phyloP scores from a whole-genome alignment of 306 rosid genomes.

The Mimosa pudica region DNA sequence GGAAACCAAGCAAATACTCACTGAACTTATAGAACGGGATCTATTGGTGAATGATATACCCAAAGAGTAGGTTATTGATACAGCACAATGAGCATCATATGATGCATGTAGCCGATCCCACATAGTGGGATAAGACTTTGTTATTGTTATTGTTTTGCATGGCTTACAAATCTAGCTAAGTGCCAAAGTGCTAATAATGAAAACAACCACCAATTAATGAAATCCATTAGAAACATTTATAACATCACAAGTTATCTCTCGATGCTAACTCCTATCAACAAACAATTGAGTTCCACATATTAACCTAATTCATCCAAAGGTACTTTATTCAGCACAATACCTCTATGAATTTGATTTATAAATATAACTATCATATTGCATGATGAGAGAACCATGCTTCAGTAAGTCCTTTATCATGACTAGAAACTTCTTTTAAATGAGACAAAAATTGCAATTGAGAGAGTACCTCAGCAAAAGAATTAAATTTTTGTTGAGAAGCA shows the following conservation, averaged over 20 bases:
- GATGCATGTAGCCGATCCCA: too few relatives aligned
- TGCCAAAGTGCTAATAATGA: background rate
- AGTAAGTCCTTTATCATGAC: conserved; percentile 19
- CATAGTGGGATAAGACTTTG: too few relatives aligned
- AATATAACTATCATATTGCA: conserved; percentile 28
- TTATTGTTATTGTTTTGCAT: background rate
- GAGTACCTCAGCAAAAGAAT: conserved; percentile 71
- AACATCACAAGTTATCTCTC: background rate
- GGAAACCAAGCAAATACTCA: too few relatives aligned
- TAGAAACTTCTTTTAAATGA: conserved; percentile 21
- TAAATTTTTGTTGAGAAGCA: conserved; percentile 61
- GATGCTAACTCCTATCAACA: background rate
- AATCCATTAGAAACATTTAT: background rate
- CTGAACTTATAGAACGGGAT: too few relatives aligned
- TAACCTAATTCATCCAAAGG: conserved; percentile 15
- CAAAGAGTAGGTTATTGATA: too few relatives aligned
- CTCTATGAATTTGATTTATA: background rate
- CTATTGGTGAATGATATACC: too few relatives aligned
- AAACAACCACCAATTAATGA: background rate
- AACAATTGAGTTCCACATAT: background rate
- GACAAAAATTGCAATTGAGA: conserved; percentile 25
- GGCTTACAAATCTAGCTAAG: conserved; percentile 5
- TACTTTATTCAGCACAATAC: background rate
- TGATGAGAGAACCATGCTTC: conserved; percentile 15
- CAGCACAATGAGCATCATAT: too few relatives aligned